These are phyloP conservation scores for Phialophora tarda DNA, from an alignment of 2,329 filamentous ascomycete species.

Conservation along the genomic window DNA sequence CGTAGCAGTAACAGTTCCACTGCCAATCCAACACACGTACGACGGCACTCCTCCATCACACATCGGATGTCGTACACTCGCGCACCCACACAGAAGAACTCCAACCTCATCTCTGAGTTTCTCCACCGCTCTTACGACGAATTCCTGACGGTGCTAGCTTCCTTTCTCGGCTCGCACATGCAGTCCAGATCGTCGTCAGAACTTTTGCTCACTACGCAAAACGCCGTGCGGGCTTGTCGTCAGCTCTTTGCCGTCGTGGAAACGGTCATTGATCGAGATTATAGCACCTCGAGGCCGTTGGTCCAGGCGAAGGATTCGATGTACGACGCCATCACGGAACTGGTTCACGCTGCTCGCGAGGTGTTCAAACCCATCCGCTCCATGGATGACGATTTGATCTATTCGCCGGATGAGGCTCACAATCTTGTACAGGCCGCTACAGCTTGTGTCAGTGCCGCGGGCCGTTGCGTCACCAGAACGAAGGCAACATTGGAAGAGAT, in stretches of 20 bases:
- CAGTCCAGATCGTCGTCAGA: conserved; percentile 90
- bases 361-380: conserved; percentile 72
- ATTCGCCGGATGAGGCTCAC: conserved; percentile 79
- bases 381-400: conserved; percentile 74
- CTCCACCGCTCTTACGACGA: conserved; percentile 81
- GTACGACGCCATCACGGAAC: conserved; percentile 77
- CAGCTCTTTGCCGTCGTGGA: conserved; percentile 80
- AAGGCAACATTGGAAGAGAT: conserved; percentile 84
- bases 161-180: conserved; percentile 90
- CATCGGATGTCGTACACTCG: conserved; percentile 79
- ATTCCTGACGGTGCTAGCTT: conserved; percentile 88
- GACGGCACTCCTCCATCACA: conserved; percentile 61
- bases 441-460: conserved; percentile 84
- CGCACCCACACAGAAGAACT: conserved; percentile 65
- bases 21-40: conserved; percentile 40
- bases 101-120: conserved; percentile 81
- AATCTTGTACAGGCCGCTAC: conserved; percentile 79
- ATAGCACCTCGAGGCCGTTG: conserved; percentile 69
- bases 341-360: conserved; percentile 81
- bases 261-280: conserved; percentile 78
- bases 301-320: conserved; percentile 74
- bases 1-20: conserved; percentile 29
- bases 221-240: conserved; percentile 81
- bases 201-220: conserved; percentile 78
- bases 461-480: conserved; percentile 87